Base-by-base conservation (phyloP, 1,284 basidiomycete species). In the Ustilago xerochloae region DNA sequence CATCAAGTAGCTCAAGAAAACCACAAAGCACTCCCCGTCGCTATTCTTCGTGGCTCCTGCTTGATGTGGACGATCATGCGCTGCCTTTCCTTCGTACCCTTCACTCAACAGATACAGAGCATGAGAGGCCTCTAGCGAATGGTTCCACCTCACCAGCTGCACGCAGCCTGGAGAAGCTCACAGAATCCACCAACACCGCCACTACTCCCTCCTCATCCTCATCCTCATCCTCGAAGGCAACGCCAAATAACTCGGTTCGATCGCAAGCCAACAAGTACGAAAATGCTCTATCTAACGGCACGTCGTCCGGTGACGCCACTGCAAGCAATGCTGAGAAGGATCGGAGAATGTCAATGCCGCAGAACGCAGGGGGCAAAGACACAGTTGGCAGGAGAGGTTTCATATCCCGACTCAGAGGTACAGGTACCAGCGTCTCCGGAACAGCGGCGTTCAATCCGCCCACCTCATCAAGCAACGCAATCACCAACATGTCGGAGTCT, bases 21-120 rank as follows among this genome's bases (percentile, higher is more conserved):
- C 28, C 26, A 8, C 22, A 46, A 18, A 16, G 29, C 26, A 20
- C 63, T 2, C 29, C 29, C 38, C 35, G n/a, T 32, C 5, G 7
- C 49, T 55, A 38, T 30, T 58, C 65, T 12, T 54, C 64, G 29
- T 74, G 71, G 71, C 62, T 74, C 8, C 50, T 74, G 13, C 26
- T 74, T 20, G 71, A 74, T 29, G 58, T 54, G 8, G 65, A 54
- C 26, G 61, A 68, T 15, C 45, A 26, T 15, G 62, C 71, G 0
- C 54, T 39, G 0, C 62, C 71, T 3, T 68, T 74, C 22, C 48
- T 74, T 1, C 53, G 54, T 15, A 56, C 58, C 3, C 36, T 74
- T 4, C 52, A 63, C 36, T 28, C 39, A 13, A 8, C 22, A 5
- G 18, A 51, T 8, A 15, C 32, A 10, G n/a, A n/a, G n/a, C n/a